Conservation (phyloP, 2,329 filamentous ascomycete genomes). For the Cercospora sojina region DNA sequence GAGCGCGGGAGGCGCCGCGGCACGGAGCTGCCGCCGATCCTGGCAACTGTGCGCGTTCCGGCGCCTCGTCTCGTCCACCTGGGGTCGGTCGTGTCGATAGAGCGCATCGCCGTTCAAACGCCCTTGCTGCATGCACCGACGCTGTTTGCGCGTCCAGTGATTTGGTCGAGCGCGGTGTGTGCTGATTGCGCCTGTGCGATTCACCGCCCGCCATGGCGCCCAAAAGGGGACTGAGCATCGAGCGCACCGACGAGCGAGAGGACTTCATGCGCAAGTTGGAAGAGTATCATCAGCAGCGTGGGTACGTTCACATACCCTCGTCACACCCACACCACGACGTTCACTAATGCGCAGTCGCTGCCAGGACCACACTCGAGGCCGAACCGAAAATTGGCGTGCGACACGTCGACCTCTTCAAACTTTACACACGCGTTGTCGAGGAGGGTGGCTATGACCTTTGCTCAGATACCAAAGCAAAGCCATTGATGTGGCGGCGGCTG, state of each 20-base stretch:
- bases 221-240: slow-evolving; percentile 48
- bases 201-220: slow-evolving; percentile 44
- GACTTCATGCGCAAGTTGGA: slow-evolving; percentile 73
- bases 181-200: neutral
- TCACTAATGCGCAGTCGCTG: slow-evolving; percentile 27
- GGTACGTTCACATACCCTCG: slow-evolving; percentile 46
- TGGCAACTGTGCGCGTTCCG: neutral
- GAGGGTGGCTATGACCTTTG: slow-evolving; percentile 85
- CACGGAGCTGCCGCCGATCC: neutral
- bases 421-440: slow-evolving; percentile 74
- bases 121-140: neutral
- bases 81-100: neutral
- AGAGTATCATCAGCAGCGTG: slow-evolving; percentile 74
- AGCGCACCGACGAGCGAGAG: slow-evolving; percentile 64
- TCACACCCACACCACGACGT: neutral
- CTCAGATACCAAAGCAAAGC: slow-evolving; percentile 64
- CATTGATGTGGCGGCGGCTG: slow-evolving; percentile 80
- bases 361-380: slow-evolving; percentile 68
- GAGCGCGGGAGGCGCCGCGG: neutral
- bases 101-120: neutral
- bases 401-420: slow-evolving; percentile 72
- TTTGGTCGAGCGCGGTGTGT: neutral
- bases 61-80: slow-evolving; percentile 1
- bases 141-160: neutral
- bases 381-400: slow-evolving; percentile 78